Evolutionary conservation across 495 filamentous ascomycete species (phyloP).

Genomic region (Trichoderma orchidacearum): DNA sequence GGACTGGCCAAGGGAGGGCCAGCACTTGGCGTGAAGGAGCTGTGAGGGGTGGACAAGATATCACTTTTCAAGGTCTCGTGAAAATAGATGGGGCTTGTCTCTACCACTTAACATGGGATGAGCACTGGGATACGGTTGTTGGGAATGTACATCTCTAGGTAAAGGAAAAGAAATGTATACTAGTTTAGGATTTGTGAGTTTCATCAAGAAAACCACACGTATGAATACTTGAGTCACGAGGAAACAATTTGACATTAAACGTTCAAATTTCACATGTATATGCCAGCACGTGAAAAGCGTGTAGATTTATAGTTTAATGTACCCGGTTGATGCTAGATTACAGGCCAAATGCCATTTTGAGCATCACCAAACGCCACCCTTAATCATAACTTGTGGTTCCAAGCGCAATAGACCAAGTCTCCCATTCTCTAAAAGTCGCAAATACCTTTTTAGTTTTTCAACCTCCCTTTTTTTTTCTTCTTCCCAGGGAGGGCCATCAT

Average conservation of each 20-base stretch:
- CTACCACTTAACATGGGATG: too few relatives aligned
- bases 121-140: too few relatives aligned
- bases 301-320: neutral
- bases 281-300: too few relatives aligned
- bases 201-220: too few relatives aligned
- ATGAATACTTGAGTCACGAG: too few relatives aligned
- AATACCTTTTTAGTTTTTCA: too few relatives aligned
- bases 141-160: too few relatives aligned
- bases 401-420: neutral
- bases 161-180: neutral
- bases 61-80: neutral
- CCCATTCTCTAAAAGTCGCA: neutral
- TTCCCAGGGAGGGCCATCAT: neutral
- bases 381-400: neutral
- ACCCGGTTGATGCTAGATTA: neutral
- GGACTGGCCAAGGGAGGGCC: constrained; percentile 10
- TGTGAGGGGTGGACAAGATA: neutral
- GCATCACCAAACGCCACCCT: constrained; percentile 1
- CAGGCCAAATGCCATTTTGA: neutral
- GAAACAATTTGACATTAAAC: too few relatives aligned
- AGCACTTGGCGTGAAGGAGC: constrained; percentile 7
- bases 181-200: neutral
- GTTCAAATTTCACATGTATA: too few relatives aligned
- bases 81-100: neutral
- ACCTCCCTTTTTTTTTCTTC: neutral